Evolutionary conservation across 2,329 filamentous ascomycete species (phyloP).

Genomic region (Graphiopsis chlorocephala): DNA sequence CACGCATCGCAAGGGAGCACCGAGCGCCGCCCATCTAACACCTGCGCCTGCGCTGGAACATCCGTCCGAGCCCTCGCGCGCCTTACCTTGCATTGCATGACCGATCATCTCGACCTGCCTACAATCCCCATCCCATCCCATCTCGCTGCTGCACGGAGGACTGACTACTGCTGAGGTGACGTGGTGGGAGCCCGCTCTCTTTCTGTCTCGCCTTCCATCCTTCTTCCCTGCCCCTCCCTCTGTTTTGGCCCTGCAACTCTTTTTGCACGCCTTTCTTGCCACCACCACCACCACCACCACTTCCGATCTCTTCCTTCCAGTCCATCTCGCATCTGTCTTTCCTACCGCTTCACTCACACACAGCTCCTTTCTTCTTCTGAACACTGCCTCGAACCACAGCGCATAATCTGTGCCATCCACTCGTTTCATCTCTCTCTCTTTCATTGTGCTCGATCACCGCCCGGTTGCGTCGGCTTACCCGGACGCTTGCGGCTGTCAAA

Average conservation of each 20-base stretch:
- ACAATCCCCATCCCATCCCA: neutral
- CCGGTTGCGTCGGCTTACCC: neutral
- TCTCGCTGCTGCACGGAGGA: neutral
- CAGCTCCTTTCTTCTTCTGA: no score
- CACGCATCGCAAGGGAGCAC: slow-evolving; percentile 6
- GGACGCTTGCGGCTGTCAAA: slow-evolving; percentile 2
- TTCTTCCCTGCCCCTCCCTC: slow-evolving; percentile 6
- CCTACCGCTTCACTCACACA: no score
- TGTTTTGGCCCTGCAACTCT: neutral
- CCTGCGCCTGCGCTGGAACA: slow-evolving; percentile 5
- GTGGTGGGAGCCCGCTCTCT: neutral
- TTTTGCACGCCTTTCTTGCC: slow-evolving; percentile 1
- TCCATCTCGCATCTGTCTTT: neutral
- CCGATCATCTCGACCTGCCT: neutral
- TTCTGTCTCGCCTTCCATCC: slow-evolving; percentile 2
- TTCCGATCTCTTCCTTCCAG: neutral
- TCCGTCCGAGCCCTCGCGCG: slow-evolving; percentile 2
- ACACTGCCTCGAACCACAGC: neutral
- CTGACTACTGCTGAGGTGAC: slow-evolving; percentile 4
- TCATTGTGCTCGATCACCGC: slow-evolving; percentile 8
- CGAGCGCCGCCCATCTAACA: slow-evolving; percentile 6
- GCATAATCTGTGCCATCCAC: slow-evolving; percentile 9
- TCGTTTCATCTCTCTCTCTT: slow-evolving; percentile 9
- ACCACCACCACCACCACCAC: neutral
- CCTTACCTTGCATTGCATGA: neutral